phyloP scores from a whole-genome alignment of 441 rosid species.

The Biscutella laevigata region DNA sequence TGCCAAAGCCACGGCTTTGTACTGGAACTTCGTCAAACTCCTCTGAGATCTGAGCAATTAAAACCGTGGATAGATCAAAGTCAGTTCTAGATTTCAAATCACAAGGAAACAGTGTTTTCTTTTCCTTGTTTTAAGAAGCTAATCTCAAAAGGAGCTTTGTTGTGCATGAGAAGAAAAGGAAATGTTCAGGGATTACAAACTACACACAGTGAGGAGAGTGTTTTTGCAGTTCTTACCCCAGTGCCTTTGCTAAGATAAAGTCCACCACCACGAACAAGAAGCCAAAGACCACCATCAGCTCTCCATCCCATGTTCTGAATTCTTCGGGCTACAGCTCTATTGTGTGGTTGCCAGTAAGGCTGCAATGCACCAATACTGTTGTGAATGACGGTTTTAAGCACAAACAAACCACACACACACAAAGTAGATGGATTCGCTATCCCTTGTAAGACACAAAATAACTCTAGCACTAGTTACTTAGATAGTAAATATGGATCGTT shows the following conservation, averaged over 20 bases:
- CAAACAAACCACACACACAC: constrained; percentile 2
- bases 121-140: too few species aligned
- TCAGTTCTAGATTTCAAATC: neutral
- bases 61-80: constrained; percentile 7
- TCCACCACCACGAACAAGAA: constrained; percentile 95
- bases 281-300: constrained; percentile 98
- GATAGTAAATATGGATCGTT: neutral
- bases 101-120: neutral
- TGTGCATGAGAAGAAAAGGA: too few species aligned
- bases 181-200: too few species aligned
- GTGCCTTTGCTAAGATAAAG: constrained; percentile 94
- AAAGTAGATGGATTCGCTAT: neutral
- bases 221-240: too few species aligned
- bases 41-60: constrained; percentile 51
- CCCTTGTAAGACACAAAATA: neutral
- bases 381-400: neutral
- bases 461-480: neutral
- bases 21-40: constrained; percentile 87
- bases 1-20: constrained; percentile 95
- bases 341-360: constrained; percentile 98
- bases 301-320: constrained; percentile 99
- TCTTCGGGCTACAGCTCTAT: constrained; percentile 84
- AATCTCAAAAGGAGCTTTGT: too few species aligned
- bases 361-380: constrained; percentile 21
- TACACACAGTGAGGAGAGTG: too few species aligned